A percentile compares a stretch with the other conserved stretches of the same genome.
Conservation (phyloP, 2,329 filamentous ascomycete species). For the Fusarium sp. region DNA sequence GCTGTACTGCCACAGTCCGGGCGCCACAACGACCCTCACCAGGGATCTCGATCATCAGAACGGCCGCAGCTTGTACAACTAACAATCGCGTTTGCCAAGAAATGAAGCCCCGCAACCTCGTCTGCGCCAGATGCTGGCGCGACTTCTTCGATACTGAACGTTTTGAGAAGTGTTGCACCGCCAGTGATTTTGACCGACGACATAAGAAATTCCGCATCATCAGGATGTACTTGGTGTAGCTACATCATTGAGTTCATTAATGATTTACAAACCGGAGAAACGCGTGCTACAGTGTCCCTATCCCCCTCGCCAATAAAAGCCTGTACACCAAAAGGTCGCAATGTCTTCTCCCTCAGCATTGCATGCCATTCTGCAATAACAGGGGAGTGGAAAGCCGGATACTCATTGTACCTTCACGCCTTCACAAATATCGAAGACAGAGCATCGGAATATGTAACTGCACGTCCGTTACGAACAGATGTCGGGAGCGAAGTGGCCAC, state of each 20-base stretch:
- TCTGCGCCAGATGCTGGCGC: neutral
- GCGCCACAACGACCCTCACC: too few relatives aligned
- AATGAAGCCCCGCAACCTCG: neutral
- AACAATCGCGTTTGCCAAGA: too few relatives aligned
- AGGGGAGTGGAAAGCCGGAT: too few relatives aligned
- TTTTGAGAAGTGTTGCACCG: constrained; percentile 1
- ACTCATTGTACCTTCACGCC: neutral
- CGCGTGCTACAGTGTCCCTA: neutral
- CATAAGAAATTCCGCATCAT: neutral
- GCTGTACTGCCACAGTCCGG: too few relatives aligned
- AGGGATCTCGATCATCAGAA: too few relatives aligned
- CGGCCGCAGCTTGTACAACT: too few relatives aligned
- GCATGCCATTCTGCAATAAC: neutral
- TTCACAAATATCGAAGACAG: neutral
- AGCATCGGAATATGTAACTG: neutral
- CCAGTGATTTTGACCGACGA: neutral
- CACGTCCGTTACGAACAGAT: neutral
- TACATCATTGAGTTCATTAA: neutral
- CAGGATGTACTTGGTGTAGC: neutral
- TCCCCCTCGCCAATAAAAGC: neutral
- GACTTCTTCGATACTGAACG: neutral
- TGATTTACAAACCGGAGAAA: too few relatives aligned
- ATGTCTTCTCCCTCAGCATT: neutral
- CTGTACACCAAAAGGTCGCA: neutral
- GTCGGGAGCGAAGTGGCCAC: neutral